Percentiles rank a stretch among this genome's conserved stretches.
phyloP scores from a whole-genome alignment of 1,284 basidiomycete species.

The Rhodotorula sp. region DNA sequence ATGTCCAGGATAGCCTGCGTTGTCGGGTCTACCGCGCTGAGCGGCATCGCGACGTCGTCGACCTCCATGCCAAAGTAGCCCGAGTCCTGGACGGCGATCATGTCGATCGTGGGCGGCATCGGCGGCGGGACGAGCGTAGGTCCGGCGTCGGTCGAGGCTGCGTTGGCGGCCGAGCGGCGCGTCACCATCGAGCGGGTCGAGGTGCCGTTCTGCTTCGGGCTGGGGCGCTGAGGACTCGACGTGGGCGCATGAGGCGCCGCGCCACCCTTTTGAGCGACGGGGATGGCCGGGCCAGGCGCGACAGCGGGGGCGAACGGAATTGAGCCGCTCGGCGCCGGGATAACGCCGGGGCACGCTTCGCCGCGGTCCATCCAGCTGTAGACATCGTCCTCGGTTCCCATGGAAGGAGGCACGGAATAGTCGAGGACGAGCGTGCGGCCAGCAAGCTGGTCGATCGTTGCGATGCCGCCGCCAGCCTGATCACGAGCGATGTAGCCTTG shows the following conservation, averaged over 20 bases:
- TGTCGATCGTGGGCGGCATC: background rate
- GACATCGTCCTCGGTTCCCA: conserved; percentile 35
- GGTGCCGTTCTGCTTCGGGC: too few relatives aligned
- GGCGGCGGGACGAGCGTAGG: background rate
- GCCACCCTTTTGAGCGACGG: background rate
- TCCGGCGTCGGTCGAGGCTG: background rate
- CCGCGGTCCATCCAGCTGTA: conserved; percentile 27
- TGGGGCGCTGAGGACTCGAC: background rate
- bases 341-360: background rate
- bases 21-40: background rate
- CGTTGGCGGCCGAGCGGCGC: background rate
- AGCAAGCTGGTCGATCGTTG: conserved; percentile 34
- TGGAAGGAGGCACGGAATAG: conserved; percentile 27
- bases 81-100: background rate
- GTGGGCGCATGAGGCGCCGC: background rate
- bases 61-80: background rate
- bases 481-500: conserved; percentile 38
- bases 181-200: conserved; percentile 5
- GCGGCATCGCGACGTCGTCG: background rate
- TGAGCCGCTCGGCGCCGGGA: background rate
- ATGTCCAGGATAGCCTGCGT: conserved; percentile 4
- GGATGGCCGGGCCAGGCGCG: background rate
- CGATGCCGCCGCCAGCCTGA: conserved; percentile 31
- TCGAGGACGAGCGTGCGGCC: conserved; percentile 32
- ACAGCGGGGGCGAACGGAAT: background rate